phyloP scores from a whole-genome alignment of 1,284 basidiomycete genomes.

The Mrakiaceae sp. region DNA sequence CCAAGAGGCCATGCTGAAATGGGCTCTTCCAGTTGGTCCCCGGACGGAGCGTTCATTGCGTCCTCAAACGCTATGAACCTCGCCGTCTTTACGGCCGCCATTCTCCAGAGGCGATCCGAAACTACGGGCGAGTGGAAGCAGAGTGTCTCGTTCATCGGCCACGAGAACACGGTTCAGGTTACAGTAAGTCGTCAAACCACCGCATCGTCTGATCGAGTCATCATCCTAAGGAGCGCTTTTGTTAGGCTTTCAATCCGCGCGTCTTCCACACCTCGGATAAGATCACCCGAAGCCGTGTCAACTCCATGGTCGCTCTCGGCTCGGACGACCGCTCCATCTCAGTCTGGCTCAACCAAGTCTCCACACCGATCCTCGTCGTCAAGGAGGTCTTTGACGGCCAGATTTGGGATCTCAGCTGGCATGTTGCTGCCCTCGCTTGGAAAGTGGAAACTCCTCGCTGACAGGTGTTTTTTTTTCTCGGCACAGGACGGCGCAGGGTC shows the following conservation, averaged over 20 bases:
- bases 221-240: neutral
- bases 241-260: constrained; percentile 77
- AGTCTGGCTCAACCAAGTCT: constrained; percentile 84
- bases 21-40: constrained; percentile 72
- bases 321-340: constrained; percentile 64
- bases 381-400: constrained; percentile 89
- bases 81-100: constrained; percentile 92
- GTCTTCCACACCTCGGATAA: constrained; percentile 64
- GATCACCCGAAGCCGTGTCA: constrained; percentile 25
- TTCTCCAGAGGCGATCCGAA: constrained; percentile 54
- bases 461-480: neutral
- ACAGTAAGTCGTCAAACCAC: constrained; percentile 46
- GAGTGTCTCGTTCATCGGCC: constrained; percentile 86
- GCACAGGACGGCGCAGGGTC: constrained; percentile 77
- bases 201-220: constrained; percentile 16
- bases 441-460: neutral
- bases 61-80: constrained; percentile 96
- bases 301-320: constrained; percentile 65
- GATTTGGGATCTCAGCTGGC: constrained; percentile 94
- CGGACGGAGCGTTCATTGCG: constrained; percentile 94
- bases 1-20: too few species aligned
- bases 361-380: constrained; percentile 79
- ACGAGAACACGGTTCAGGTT: constrained; percentile 96
- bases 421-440: constrained; percentile 24
- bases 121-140: constrained; percentile 59